These are phyloP conservation scores for Globisporangium solare DNA, from an alignment of 352 stramenopile species.

Conservation along the genomic window DNA sequence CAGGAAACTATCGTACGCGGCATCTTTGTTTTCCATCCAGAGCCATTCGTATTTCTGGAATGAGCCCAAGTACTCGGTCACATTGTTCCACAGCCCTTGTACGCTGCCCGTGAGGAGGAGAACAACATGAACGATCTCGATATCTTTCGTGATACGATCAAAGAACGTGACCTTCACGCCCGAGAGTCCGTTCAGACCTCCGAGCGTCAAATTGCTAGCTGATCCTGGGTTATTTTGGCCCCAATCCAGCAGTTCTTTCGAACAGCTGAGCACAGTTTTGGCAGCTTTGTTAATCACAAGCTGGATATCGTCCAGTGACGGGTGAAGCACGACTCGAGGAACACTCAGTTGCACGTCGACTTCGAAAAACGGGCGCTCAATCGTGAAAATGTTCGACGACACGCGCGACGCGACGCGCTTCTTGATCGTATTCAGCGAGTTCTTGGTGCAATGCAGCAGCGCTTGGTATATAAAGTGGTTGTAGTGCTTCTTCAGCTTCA, in stretches of 20 bases:
- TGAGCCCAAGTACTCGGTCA: slow-evolving; percentile 95
- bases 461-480: slow-evolving; percentile 99
- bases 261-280: slow-evolving; percentile 95
- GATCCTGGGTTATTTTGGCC: slow-evolving; percentile 58
- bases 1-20: slow-evolving; percentile 92
- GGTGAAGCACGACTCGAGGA: slow-evolving; percentile 91
- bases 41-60: slow-evolving; percentile 97
- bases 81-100: slow-evolving; percentile 96
- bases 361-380: slow-evolving; percentile 97
- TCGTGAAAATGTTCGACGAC: slow-evolving; percentile 84
- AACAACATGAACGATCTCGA: slow-evolving; percentile 97
- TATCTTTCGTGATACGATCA: slow-evolving; percentile 97
- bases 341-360: slow-evolving; percentile 96
- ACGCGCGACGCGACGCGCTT: slow-evolving; percentile 94
- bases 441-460: slow-evolving; percentile 96
- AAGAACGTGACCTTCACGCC: slow-evolving; percentile 90
- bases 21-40: slow-evolving; percentile 97
- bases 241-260: slow-evolving; percentile 96
- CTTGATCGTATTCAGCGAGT: slow-evolving; percentile 98
- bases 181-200: not conserved
- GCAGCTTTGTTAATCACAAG: slow-evolving; percentile 97
- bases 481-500: slow-evolving; percentile 98
- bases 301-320: slow-evolving; percentile 97
- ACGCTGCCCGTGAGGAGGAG: slow-evolving; percentile 96
- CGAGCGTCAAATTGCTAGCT: not conserved